Conservation (phyloP, 2,329 filamentous ascomycete species). For the Acarospora socialis region DNA sequence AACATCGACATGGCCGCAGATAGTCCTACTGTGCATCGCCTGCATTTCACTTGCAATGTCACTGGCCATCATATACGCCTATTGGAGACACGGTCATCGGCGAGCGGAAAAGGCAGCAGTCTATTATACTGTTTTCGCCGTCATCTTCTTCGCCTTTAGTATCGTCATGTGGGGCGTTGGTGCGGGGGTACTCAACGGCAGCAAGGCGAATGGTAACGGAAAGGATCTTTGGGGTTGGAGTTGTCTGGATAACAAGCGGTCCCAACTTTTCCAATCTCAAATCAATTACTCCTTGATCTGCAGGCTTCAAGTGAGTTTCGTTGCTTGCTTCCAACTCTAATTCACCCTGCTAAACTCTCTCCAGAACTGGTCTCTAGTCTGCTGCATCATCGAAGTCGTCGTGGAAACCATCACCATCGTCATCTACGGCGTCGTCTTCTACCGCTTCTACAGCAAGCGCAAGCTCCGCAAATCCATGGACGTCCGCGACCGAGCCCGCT, state of each 20-base stretch:
- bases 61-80: constrained; percentile 65
- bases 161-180: constrained; percentile 85
- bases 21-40: constrained; percentile 63
- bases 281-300: constrained; percentile 85
- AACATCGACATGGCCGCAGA: constrained; percentile 81
- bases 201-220: constrained; percentile 55
- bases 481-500: constrained; percentile 80
- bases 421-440: constrained; percentile 91
- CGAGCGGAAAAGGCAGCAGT: constrained; percentile 85
- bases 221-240: constrained; percentile 98
- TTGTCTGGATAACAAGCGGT: constrained; percentile 77
- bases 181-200: constrained; percentile 69
- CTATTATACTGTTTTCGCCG: constrained; percentile 90
- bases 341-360: constrained; percentile 9
- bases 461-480: constrained; percentile 95
- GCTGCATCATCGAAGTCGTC: constrained; percentile 92
- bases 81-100: constrained; percentile 75
- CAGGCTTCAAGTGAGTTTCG: constrained; percentile 55
- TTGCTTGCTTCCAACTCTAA: constrained; percentile 8
- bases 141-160: constrained; percentile 86
- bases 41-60: constrained; percentile 69
- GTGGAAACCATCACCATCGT: constrained; percentile 81
- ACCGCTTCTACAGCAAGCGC: constrained; percentile 93
- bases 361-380: constrained; percentile 89
- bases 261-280: constrained; percentile 61